Evolutionary conservation across 352 stramenopile species (phyloP).

Genomic region (Pythium phragmiticola): DNA sequence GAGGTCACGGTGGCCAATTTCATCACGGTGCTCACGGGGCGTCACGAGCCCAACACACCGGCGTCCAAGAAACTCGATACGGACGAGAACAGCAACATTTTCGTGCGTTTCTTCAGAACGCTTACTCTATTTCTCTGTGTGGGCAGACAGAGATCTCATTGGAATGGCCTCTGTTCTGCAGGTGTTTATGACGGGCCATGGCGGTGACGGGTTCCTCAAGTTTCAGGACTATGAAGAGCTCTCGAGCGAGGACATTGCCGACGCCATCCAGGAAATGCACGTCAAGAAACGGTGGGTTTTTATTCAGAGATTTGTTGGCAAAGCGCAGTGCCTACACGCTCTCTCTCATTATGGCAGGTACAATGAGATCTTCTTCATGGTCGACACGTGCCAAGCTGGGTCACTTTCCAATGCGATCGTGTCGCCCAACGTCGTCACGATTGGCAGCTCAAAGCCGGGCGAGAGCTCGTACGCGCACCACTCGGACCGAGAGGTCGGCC

Average conservation of each 20-base stretch:
- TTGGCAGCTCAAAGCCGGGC: conserved; percentile 89
- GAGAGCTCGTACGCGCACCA: conserved; percentile 96
- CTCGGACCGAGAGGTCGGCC: conserved; percentile 74
- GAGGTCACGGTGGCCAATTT: conserved; percentile 98
- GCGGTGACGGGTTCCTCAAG: conserved; percentile 97
- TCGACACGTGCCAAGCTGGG: conserved; percentile 97
- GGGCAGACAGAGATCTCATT: background rate
- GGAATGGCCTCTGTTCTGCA: conserved; percentile 18
- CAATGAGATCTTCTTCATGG: conserved; percentile 96
- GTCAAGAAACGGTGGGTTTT: conserved; percentile 77
- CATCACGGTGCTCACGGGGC: conserved; percentile 91
- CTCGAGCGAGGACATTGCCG: conserved; percentile 92
- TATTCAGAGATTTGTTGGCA: no score
- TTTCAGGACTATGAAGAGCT: conserved; percentile 98
- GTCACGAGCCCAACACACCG: conserved; percentile 85
- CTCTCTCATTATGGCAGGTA: conserved; percentile 50
- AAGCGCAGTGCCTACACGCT: background rate
- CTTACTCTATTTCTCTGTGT: background rate
- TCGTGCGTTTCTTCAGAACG: conserved; percentile 24
- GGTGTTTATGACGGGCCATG: conserved; percentile 94
- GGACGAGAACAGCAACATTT: conserved; percentile 89
- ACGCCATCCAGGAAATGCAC: conserved; percentile 94
- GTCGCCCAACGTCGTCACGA: conserved; percentile 91
- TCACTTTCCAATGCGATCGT: conserved; percentile 87
- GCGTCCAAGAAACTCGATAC: conserved; percentile 88